Conservation (phyloP, 176 grass and related monocot genomes). For the Eremochloa ophiuroides region DNA sequence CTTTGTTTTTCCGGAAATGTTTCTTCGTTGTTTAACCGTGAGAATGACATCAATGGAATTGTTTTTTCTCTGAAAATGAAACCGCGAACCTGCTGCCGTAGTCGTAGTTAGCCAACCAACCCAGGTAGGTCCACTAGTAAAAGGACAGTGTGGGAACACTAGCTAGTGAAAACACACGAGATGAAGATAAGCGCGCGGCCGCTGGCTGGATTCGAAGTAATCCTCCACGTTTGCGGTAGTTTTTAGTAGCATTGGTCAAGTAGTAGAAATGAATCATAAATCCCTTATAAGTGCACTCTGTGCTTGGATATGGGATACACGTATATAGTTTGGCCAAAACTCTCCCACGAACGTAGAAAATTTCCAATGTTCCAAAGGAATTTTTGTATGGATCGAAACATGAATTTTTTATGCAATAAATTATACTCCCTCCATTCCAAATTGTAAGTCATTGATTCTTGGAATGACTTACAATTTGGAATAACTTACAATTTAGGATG, state of each 20-base stretch:
- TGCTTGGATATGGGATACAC: no score
- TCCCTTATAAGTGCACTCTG: not conserved
- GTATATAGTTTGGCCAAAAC: not conserved
- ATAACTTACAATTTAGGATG: no score
- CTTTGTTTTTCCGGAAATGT: not conserved
- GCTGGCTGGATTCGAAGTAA: not conserved
- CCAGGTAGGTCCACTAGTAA: not conserved
- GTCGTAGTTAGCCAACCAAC: slow-evolving; percentile 30
- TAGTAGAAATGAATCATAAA: not conserved
- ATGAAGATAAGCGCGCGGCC: not conserved
- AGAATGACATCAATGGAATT: not conserved
- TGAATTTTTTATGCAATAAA: not conserved
- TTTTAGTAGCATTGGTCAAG: not conserved
- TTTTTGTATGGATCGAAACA: not conserved
- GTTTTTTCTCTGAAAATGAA: not conserved
- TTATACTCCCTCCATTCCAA: no score
- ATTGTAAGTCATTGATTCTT: no score
- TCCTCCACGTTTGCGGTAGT: not conserved
- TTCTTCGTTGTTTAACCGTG: not conserved
- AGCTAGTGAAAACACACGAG: not conserved
- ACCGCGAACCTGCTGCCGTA: not conserved
- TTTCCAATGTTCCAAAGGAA: not conserved
- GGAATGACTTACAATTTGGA: no score
- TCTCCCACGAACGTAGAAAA: not conserved
- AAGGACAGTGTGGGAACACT: not conserved